phyloP scores from a whole-genome alignment of 2,329 filamentous ascomycete genomes.

The Dothideomycetidae sp. region DNA sequence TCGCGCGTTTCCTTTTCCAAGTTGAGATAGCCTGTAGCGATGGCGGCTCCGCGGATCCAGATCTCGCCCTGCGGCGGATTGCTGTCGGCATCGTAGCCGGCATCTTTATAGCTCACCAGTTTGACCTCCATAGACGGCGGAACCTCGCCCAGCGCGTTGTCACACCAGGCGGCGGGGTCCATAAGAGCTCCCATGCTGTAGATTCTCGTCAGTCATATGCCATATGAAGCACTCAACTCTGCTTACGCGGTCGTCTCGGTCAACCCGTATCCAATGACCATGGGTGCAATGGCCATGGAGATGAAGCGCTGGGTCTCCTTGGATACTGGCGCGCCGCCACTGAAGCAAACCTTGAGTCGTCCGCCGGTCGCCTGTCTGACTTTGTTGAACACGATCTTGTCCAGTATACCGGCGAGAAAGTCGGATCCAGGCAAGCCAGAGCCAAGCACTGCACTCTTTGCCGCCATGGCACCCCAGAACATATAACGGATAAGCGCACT shows the following conservation, averaged over 20 bases:
- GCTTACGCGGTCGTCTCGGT: slow-evolving; percentile 62
- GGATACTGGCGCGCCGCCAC: slow-evolving; percentile 81
- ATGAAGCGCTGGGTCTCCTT: slow-evolving; percentile 81
- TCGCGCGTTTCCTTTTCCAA: slow-evolving; percentile 73
- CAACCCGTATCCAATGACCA: slow-evolving; percentile 87
- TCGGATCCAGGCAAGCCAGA: slow-evolving; percentile 35
- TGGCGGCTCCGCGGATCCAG: slow-evolving; percentile 64
- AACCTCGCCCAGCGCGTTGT: slow-evolving; percentile 61
- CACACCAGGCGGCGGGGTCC: slow-evolving; percentile 73
- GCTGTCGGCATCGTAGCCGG: slow-evolving; percentile 66
- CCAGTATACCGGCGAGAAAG: slow-evolving; percentile 51
- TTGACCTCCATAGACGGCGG: slow-evolving; percentile 73
- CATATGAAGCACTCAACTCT: too few relatives aligned
- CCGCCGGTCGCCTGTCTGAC: slow-evolving; percentile 84
- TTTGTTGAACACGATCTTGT: slow-evolving; percentile 79
- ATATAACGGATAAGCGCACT: slow-evolving; percentile 58
- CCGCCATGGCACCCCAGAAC: slow-evolving; percentile 56
- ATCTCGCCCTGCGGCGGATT: slow-evolving; percentile 83
- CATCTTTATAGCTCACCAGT: slow-evolving; percentile 76
- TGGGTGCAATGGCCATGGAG: slow-evolving; percentile 81
- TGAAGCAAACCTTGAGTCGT: slow-evolving; percentile 76
- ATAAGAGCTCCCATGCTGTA: slow-evolving; percentile 59
- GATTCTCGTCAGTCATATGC: slow-evolving; percentile 14
- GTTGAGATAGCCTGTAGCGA: slow-evolving; percentile 67
- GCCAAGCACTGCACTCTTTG: slow-evolving; percentile 46